Evolutionary conservation across 179 eudicot genomes (phyloP).

Genomic region (Camellia oleifera): DNA sequence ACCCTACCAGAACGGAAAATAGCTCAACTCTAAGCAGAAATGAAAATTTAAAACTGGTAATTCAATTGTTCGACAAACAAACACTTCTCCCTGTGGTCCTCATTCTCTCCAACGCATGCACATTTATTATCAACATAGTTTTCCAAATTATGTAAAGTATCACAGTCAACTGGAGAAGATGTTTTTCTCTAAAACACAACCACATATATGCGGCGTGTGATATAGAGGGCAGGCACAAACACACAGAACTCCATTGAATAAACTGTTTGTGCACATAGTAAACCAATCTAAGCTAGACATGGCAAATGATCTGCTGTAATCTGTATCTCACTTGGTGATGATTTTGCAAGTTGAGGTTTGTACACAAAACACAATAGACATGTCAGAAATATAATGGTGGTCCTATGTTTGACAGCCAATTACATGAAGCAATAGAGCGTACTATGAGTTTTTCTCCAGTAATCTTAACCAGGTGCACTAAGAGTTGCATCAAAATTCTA

Average conservation of each 20-base stretch:
- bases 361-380: background rate
- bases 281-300: background rate
- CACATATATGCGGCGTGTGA: background rate
- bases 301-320: background rate
- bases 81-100: background rate
- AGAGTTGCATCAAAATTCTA: background rate
- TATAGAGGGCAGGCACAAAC: background rate
- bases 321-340: background rate
- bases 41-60: background rate
- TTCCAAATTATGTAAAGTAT: background rate
- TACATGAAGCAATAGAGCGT: background rate
- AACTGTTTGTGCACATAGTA: background rate
- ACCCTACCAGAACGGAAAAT: background rate
- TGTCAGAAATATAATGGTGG: background rate
- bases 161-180: background rate
- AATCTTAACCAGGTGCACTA: background rate
- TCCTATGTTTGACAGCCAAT: background rate
- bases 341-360: background rate
- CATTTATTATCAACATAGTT: background rate
- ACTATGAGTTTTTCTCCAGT: background rate
- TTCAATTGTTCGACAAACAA: background rate
- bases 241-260: background rate
- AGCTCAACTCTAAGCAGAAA: background rate
- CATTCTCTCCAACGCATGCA: background rate
- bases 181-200: background rate